These are phyloP conservation scores for Neofusicoccum laricinum DNA, from an alignment of 2,329 filamentous ascomycete species.

Conservation along the genomic window DNA sequence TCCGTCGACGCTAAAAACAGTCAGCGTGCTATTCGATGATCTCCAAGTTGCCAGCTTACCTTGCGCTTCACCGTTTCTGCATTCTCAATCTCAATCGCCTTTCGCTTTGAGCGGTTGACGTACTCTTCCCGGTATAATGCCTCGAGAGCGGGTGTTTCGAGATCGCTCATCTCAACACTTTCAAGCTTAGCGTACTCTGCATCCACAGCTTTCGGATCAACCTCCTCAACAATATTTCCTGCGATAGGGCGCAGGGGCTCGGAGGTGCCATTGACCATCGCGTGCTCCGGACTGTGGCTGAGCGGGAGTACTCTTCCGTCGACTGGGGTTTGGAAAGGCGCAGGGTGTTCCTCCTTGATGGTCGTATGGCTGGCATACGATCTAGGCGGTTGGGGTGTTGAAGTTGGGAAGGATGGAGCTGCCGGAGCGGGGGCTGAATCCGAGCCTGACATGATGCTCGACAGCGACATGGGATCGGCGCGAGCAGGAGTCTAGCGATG, in stretches of 20 bases:
- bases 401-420: slow-evolving; percentile 24
- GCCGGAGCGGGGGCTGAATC: slow-evolving; percentile 56
- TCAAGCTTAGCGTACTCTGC: slow-evolving; percentile 61
- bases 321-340: not conserved
- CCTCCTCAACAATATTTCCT: not conserved
- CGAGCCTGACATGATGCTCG: slow-evolving; percentile 83
- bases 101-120: slow-evolving; percentile 59
- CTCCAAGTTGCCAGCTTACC: slow-evolving; percentile 37
- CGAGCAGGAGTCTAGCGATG: slow-evolving; percentile 64
- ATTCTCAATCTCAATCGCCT: slow-evolving; percentile 63
- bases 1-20: slow-evolving; percentile 54
- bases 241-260: slow-evolving; percentile 8
- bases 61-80: slow-evolving; percentile 64
- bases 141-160: slow-evolving; percentile 53
- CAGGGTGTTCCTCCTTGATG: not conserved
- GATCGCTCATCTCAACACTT: slow-evolving; percentile 54
- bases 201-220: slow-evolving; percentile 65
- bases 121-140: slow-evolving; percentile 51
- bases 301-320: not conserved
- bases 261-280: slow-evolving; percentile 9
- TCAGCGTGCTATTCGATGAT: slow-evolving; percentile 17
- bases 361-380: not conserved
- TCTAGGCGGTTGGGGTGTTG: slow-evolving; percentile 1
- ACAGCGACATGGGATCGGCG: slow-evolving; percentile 90
- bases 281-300: not conserved